Evolutionary conservation across 805 yeast species (phyloP), one percentile per base, ranked within the genome.

Genomic region (Candida corydali): DNA sequence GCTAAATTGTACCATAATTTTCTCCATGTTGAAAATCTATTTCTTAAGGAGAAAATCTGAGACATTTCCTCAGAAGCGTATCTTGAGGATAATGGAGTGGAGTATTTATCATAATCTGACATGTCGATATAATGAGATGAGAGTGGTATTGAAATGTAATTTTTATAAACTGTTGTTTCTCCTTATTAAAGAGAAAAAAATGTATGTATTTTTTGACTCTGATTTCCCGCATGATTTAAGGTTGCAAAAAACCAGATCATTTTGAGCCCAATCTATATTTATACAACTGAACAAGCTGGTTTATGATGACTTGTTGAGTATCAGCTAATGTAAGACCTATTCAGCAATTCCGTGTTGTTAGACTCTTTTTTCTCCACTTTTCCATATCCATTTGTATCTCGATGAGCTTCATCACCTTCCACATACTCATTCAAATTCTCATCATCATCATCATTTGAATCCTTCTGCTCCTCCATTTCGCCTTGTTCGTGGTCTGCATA

Each of bases 51-150:
- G 73, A 93, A 93, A 56, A 93, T 75, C 49, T 76, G 72, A 42
- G 96, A 82, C 98, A 93, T 93, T 71, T 93, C 98, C 57, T 86
- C 89, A 47, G 96, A 86, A 41, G 98, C 98, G 69, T 93, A 93
- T 70, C 98, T 82, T 40, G 97, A 83, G 39, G 98, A 86, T 47
- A 93, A 71, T 26, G 98, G 98, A 17, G 98, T 91, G 36, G 86
- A 64, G 69, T 91, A 91, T 45, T 80, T 76, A 63, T 91, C 97
- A 65, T 59, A 14, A 15, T 38, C 38, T 22, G 39, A 37, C 43
- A 33, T 34, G 5, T 4, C 15, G n/a, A n/a, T n/a, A n/a, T n/a
- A n/a, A n/a, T n/a, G n/a, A n/a, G n/a, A n/a, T n/a, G n/a, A n/a
- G n/a, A n/a, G n/a, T n/a, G n/a, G n/a, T n/a, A n/a, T n/a, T n/a